Percentiles rank a stretch among this genome's conserved stretches.
Conservation (phyloP, 192 early-diverging fungal species). For the Backusella parvicylindrica region DNA sequence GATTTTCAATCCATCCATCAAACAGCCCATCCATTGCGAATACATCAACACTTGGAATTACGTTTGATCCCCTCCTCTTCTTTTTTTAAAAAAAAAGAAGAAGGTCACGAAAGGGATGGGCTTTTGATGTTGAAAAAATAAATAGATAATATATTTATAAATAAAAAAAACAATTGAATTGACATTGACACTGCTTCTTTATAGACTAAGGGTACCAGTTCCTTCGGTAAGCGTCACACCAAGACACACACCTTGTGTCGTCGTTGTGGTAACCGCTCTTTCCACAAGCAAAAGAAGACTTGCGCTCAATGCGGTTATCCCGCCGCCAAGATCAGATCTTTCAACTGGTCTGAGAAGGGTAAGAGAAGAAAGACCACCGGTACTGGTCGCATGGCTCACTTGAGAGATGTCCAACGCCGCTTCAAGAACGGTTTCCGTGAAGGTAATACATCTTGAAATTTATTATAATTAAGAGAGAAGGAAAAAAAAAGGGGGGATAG, state of each 20-base stretch:
- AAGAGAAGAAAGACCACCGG: constrained; percentile 99
- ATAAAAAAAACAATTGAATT: too few relatives aligned
- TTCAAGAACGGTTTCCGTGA: constrained; percentile 99
- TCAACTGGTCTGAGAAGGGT: constrained; percentile 96
- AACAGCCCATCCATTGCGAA: neutral
- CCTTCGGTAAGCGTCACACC: constrained; percentile 99
- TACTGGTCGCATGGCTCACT: constrained; percentile 96
- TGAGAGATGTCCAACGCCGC: constrained; percentile 87
- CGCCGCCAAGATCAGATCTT: constrained; percentile 94
- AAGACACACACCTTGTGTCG: constrained; percentile 99
- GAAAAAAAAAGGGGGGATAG: neutral
- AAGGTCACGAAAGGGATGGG: neutral
- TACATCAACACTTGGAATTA: neutral
- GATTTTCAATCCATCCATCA: neutral
- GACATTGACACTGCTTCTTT: neutral
- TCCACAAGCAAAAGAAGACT: constrained; percentile 99
- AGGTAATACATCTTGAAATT: constrained; percentile 39
- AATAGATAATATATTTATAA: too few relatives aligned
- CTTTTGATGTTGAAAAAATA: neutral
- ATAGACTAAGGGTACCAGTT: constrained; percentile 97
- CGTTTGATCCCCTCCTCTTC: neutral
- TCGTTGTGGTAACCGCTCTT: constrained; percentile 94
- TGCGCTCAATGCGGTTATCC: constrained; percentile 99
- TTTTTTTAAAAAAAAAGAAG: neutral
- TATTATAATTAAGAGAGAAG: neutral